Base-by-base conservation (phyloP, 2,329 filamentous ascomycete genomes). In the Colletotrichum liriopes region DNA sequence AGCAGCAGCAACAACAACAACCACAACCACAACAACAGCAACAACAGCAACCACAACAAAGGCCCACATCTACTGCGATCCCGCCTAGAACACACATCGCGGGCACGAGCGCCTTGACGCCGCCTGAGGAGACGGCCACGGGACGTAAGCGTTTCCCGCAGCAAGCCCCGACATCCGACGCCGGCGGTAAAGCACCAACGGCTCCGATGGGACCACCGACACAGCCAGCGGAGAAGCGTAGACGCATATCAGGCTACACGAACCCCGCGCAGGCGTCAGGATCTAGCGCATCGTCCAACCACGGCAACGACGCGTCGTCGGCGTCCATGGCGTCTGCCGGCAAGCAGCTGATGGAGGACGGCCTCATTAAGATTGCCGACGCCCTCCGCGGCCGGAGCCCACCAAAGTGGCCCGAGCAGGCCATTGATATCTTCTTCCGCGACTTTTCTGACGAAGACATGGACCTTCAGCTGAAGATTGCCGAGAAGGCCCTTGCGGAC, bases 391-490 rank as follows among this genome's bases (percentile, higher is more conserved):
- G 80, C 9, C 81, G 83, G 23, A 76, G 77, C n/a, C 78, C 81
- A 7, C 82, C 85, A 7, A 83, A 81, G 47, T 91, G 88, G 88
- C 84, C 87, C 6, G 89, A 91, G 77, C 86, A 88, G 77, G 89
- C 89, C 0, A 82, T 91, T 64, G 89, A 91, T 67, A 84, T 90
- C 6, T 88, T 91, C 76, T 90, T 91, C 78, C 83, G 84, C 41
- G 88, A 91, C 71, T 91, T 91, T 76, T 80, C 84, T 18, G 84
- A 86, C 59, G 88, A 90, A 74, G 88, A 90, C 71, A 81, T 87
- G 71, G 89, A 91, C 75, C 77, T 91, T 67, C 89, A 90, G 81
- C 82, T 91, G 49, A 89, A 87, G 78, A 88, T 91, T 43, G 88
- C 88, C 0, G 88, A 91, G 78, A 88, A 88, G 73, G 85, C 88